Conservation (phyloP, 371 early-diverging fungal species). For the Mucor circinelloides region DNA sequence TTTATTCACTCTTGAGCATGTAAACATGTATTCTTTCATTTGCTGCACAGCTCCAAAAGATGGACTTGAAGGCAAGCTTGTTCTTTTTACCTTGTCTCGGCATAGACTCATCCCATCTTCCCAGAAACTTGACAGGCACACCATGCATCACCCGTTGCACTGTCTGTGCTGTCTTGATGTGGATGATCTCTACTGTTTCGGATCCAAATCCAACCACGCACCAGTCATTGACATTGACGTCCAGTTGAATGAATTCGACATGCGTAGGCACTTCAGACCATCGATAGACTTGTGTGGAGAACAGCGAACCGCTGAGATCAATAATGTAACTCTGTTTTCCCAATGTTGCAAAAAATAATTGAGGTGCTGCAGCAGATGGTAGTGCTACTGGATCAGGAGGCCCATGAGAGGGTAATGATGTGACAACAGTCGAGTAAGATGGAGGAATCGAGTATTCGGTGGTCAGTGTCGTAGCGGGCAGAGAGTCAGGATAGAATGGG, state of each 20-base stretch:
- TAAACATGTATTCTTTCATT: slow-evolving; percentile 27
- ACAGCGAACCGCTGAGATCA: slow-evolving; percentile 39
- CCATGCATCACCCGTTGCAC: slow-evolving; percentile 43
- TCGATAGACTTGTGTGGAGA: slow-evolving; percentile 39
- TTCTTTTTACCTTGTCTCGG: slow-evolving; percentile 9
- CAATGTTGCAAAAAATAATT: slow-evolving; percentile 49
- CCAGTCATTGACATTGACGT: slow-evolving; percentile 23
- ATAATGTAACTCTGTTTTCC: slow-evolving; percentile 46
- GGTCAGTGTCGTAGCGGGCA: slow-evolving; percentile 39
- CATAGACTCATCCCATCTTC: slow-evolving; percentile 24
- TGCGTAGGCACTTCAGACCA: slow-evolving; percentile 44
- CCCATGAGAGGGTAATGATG: slow-evolving; percentile 18
- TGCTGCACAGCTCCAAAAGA: slow-evolving; percentile 23
- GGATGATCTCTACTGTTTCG: slow-evolving; percentile 37
- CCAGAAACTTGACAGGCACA: slow-evolving; percentile 39
- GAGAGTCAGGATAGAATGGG: slow-evolving; percentile 46
- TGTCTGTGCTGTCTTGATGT: slow-evolving; percentile 28
- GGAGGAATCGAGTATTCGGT: slow-evolving; percentile 47
- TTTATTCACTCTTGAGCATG: slow-evolving; percentile 17
- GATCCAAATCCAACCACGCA: slow-evolving; percentile 43
- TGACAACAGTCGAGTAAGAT: slow-evolving; percentile 43
- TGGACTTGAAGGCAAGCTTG: slow-evolving; percentile 10
- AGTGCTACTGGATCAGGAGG: slow-evolving; percentile 47
- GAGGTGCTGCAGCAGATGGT: slow-evolving; percentile 39
- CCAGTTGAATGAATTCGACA: slow-evolving; percentile 39